Conservation (phyloP, 2,329 filamentous ascomycete genomes). For the Nemania sp. region DNA sequence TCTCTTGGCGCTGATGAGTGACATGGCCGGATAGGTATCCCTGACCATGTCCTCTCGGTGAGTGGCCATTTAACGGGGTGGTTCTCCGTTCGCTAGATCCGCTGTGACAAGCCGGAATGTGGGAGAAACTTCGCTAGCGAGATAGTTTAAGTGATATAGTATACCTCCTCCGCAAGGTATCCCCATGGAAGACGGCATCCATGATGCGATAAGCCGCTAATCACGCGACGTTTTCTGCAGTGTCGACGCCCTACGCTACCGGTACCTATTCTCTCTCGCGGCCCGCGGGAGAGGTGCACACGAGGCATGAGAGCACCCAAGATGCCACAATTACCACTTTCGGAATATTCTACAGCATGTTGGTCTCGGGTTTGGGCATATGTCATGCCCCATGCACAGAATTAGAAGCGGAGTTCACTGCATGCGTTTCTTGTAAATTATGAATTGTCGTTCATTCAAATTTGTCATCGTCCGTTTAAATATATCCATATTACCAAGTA, state of each 20-base stretch:
- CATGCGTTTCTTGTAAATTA: background rate
- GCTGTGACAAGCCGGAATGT: constrained; percentile 35
- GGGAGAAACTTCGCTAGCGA: constrained; percentile 33
- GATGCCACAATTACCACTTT: background rate
- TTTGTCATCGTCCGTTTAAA: too few species aligned
- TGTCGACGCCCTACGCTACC: background rate
- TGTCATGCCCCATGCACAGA: constrained; percentile 1
- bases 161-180: too few species aligned
- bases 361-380: constrained; percentile 9
- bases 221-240: constrained; percentile 20
- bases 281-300: too few species aligned
- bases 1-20: background rate
- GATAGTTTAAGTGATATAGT: background rate
- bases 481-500: background rate
- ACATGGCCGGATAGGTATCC: background rate
- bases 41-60: constrained; percentile 22
- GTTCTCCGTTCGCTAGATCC: constrained; percentile 27
- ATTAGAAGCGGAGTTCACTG: background rate
- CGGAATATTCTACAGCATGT: background rate
- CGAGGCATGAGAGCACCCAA: too few species aligned
- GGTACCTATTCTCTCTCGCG: background rate
- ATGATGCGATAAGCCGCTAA: constrained; percentile 35
- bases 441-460: too few species aligned
- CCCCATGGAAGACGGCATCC: constrained; percentile 32
- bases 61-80: constrained; percentile 27